These are phyloP conservation scores for Leccinum cinnamomeum DNA, from an alignment of 1,284 basidiomycete genomes.

Conservation along the genomic window DNA sequence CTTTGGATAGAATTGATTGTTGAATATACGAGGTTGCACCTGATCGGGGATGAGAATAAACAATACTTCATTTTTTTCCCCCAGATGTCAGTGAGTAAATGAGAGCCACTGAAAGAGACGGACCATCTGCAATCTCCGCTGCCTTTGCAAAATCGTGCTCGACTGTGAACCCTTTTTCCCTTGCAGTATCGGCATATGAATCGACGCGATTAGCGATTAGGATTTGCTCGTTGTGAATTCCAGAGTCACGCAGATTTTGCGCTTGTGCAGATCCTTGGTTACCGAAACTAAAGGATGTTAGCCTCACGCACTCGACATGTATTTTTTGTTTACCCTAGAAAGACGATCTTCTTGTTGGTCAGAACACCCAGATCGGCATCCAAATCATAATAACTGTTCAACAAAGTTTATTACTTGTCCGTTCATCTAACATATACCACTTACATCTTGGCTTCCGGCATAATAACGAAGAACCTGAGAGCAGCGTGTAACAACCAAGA, in stretches of 20 bases:
- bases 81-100: slow-evolving; percentile 5
- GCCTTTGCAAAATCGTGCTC: slow-evolving; percentile 59
- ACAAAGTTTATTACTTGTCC: not conserved
- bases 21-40: slow-evolving; percentile 61
- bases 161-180: slow-evolving; percentile 55
- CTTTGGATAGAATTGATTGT: slow-evolving; percentile 49
- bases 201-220: slow-evolving; percentile 59
- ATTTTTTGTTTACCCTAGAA: slow-evolving; percentile 49
- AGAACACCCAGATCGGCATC: slow-evolving; percentile 54
- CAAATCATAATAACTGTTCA: slow-evolving; percentile 56
- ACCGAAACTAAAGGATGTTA: slow-evolving; percentile 48
- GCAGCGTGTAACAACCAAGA: not conserved
- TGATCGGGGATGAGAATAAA: slow-evolving; percentile 66
- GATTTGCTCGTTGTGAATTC: slow-evolving; percentile 60
- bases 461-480: slow-evolving; percentile 17
- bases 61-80: slow-evolving; percentile 40
- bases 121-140: slow-evolving; percentile 55
- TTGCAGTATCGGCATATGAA: slow-evolving; percentile 57
- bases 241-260: slow-evolving; percentile 63
- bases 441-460: slow-evolving; percentile 50
- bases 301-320: not conserved
- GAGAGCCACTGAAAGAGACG: slow-evolving; percentile 1
- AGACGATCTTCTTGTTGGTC: slow-evolving; percentile 55
- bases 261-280: slow-evolving; percentile 69
- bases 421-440: slow-evolving; percentile 14